Conservation (phyloP, 192 early-diverging fungal species). For the Rhizophagus sp. region DNA sequence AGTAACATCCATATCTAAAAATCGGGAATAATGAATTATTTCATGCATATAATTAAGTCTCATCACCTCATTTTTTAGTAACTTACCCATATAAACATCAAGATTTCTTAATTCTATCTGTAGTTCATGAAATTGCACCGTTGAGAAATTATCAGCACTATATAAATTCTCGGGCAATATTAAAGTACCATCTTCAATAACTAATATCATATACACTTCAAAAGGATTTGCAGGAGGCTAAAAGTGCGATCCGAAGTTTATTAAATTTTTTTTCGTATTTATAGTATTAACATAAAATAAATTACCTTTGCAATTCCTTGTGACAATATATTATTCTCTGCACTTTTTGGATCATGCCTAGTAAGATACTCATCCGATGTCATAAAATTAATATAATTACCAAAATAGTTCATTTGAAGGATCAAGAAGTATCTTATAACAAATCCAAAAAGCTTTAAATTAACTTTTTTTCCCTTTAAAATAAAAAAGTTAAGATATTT, state of each 20-base stretch:
- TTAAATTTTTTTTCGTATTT: no score
- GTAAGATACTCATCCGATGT: slow-evolving; percentile 62
- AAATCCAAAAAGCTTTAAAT: slow-evolving; percentile 67
- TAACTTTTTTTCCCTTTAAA: slow-evolving; percentile 53
- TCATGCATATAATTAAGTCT: neutral
- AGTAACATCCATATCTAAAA: slow-evolving; percentile 57
- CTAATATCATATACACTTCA: slow-evolving; percentile 53
- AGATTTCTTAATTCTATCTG: slow-evolving; percentile 65
- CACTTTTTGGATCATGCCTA: slow-evolving; percentile 43
- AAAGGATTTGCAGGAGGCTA: slow-evolving; percentile 52
- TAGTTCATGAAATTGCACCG: slow-evolving; percentile 60
- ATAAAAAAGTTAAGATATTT: neutral
- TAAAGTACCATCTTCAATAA: slow-evolving; percentile 50
- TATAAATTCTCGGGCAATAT: slow-evolving; percentile 64
- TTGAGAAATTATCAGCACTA: slow-evolving; percentile 50
- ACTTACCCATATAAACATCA: slow-evolving; percentile 64
- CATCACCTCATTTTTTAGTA: neutral
- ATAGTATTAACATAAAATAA: no score
- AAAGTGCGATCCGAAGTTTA: neutral
- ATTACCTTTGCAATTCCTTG: neutral
- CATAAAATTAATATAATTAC: slow-evolving; percentile 57
- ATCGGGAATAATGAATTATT: neutral
- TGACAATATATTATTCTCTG: slow-evolving; percentile 49
- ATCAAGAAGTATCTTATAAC: slow-evolving; percentile 66
- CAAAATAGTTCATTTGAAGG: slow-evolving; percentile 73